Evolutionary conservation across 495 filamentous ascomycete genomes (phyloP).

Genomic region (Podospora appendiculata): DNA sequence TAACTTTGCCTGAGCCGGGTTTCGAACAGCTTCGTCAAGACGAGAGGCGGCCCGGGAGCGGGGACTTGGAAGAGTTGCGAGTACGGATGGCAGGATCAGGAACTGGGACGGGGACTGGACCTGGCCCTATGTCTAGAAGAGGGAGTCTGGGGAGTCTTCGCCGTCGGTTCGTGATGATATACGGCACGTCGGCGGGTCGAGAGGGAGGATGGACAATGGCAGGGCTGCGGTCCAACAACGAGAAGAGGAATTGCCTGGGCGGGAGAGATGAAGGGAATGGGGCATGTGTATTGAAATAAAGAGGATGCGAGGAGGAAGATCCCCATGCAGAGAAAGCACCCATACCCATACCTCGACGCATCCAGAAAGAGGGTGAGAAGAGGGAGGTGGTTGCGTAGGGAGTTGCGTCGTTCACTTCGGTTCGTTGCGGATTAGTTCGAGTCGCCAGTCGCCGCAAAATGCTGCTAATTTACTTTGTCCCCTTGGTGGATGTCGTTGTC

Average conservation of each 20-base stretch:
- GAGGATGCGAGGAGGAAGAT: constrained; percentile 13
- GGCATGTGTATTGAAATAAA: background rate
- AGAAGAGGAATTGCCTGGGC: background rate
- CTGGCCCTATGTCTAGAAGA: too few relatives aligned
- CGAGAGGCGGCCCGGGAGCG: too few relatives aligned
- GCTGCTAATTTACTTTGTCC: constrained; percentile 30
- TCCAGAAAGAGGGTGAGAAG: constrained; percentile 17
- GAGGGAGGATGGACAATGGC: background rate
- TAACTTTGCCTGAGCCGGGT: too few relatives aligned
- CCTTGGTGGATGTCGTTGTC: constrained; percentile 30
- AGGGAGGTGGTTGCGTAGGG: constrained; percentile 17
- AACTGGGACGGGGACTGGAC: too few relatives aligned
- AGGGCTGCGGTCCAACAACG: background rate
- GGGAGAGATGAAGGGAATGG: background rate
- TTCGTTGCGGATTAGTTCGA: constrained; percentile 22
- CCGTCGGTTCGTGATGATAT: background rate
- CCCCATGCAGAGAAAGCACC: constrained; percentile 20
- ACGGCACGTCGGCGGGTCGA: background rate
- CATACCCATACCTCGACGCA: constrained; percentile 12
- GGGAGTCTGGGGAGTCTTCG: background rate
- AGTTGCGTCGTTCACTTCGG: constrained; percentile 9
- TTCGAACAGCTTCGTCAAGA: too few relatives aligned
- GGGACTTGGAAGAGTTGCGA: too few relatives aligned
- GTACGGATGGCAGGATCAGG: too few relatives aligned
- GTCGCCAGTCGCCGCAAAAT: constrained; percentile 29